Evolutionary conservation across 164 flowering plant genomes (phyloP).

Genomic region (Echeveria elegans): DNA sequence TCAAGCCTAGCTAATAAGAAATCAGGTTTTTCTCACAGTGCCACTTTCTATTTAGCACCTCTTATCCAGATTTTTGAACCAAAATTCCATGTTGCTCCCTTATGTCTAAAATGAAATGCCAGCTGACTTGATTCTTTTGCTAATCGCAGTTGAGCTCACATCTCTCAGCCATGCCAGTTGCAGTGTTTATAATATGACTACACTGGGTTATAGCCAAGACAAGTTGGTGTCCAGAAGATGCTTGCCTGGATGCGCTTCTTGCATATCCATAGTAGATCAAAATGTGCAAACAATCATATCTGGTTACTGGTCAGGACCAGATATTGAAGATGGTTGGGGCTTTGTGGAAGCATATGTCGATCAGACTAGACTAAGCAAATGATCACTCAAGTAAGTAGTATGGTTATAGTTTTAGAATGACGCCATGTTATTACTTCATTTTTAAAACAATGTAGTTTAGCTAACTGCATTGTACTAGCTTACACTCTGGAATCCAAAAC

Average conservation of each 20-base stretch:
- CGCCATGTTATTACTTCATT: too few species aligned
- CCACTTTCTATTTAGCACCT: background rate
- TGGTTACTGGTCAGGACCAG: slow-evolving; percentile 93
- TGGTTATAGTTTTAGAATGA: too few species aligned
- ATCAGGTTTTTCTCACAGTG: background rate
- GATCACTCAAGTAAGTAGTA: too few species aligned
- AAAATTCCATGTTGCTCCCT: background rate
- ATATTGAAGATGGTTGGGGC: slow-evolving; percentile 86
- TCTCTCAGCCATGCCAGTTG: background rate
- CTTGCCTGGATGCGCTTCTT: slow-evolving; percentile 13
- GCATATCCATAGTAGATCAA: slow-evolving; percentile 19
- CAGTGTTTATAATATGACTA: slow-evolving; percentile 13
- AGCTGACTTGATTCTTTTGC: background rate
- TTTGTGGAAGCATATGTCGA: slow-evolving; percentile 55
- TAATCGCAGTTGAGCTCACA: background rate
- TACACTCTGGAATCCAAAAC: too few species aligned
- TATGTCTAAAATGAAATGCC: background rate
- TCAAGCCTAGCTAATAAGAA: background rate
- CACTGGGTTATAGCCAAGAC: slow-evolving; percentile 10
- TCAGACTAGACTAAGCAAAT: slow-evolving; percentile 22
- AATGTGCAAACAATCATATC: slow-evolving; percentile 21
- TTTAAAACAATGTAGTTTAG: too few species aligned
- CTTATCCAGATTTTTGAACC: background rate
- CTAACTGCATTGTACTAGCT: too few species aligned
- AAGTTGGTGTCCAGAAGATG: slow-evolving; percentile 8